Conservation (phyloP, 352 stramenopile species). For the Plasmopara viticola region DNA sequence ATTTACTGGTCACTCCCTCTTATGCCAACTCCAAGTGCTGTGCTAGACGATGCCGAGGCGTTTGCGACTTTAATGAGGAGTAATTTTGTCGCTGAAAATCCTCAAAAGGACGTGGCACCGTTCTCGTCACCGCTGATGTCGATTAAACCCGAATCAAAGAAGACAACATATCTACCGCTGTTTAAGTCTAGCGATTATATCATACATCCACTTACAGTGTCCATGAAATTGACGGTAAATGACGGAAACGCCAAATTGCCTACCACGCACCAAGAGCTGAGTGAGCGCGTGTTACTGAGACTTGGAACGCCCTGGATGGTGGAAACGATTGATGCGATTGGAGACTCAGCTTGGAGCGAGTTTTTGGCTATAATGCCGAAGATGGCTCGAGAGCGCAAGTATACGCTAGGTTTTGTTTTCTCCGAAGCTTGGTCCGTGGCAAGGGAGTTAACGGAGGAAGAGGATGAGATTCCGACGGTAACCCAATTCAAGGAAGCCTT, state of each 20-base stretch:
- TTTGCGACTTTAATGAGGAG: slow-evolving; percentile 71
- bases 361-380: slow-evolving; percentile 70
- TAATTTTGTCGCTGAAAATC: slow-evolving; percentile 31
- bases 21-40: slow-evolving; percentile 30
- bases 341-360: slow-evolving; percentile 56
- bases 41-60: slow-evolving; percentile 43
- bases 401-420: slow-evolving; percentile 82
- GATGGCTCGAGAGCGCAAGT: slow-evolving; percentile 62
- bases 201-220: slow-evolving; percentile 64
- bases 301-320: slow-evolving; percentile 77
- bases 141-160: neutral
- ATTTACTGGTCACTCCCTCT: slow-evolving; percentile 73
- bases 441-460: slow-evolving; percentile 63
- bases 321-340: slow-evolving; percentile 67
- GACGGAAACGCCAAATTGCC: slow-evolving; percentile 72
- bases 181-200: slow-evolving; percentile 58
- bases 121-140: slow-evolving; percentile 7
- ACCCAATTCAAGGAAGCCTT: slow-evolving; percentile 68
- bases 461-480: slow-evolving; percentile 66
- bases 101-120: slow-evolving; percentile 5
- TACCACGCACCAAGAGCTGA: slow-evolving; percentile 73
- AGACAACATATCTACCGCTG: slow-evolving; percentile 16
- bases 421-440: slow-evolving; percentile 78
- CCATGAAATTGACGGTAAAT: slow-evolving; percentile 78
- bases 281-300: slow-evolving; percentile 55